These are phyloP conservation scores for Cylindricascospora bacillispora DNA, from an alignment of 1,139 yeast species.

Conservation along the genomic window DNA sequence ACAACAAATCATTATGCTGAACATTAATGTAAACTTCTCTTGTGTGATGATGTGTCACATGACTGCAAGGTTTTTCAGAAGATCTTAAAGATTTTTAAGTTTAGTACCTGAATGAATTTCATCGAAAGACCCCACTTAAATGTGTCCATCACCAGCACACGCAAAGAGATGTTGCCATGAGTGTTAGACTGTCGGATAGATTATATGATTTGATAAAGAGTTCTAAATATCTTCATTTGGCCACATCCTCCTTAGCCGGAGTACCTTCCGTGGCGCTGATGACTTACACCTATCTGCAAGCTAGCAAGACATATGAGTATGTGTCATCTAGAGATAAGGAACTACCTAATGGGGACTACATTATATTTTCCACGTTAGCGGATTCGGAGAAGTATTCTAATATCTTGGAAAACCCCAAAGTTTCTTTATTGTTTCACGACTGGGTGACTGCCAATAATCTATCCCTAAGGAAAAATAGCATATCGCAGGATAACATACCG, in stretches of 20 bases:
- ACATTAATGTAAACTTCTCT: too few relatives aligned
- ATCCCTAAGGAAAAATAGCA: slow-evolving; percentile 17
- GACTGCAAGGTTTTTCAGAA: too few relatives aligned
- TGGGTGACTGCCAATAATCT: slow-evolving; percentile 56
- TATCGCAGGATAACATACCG: slow-evolving; percentile 4
- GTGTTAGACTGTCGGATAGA: neutral
- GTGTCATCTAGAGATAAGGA: slow-evolving; percentile 6
- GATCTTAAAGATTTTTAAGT: too few relatives aligned
- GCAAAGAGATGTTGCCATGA: too few relatives aligned
- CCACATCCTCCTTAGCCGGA: slow-evolving; percentile 50
- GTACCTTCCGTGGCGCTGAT: slow-evolving; percentile 77
- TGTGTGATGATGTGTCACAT: too few relatives aligned
- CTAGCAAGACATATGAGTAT: neutral
- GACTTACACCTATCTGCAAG: slow-evolving; percentile 59
- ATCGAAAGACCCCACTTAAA: too few relatives aligned
- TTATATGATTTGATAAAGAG: slow-evolving; percentile 32
- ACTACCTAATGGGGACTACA: slow-evolving; percentile 27
- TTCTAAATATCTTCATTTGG: slow-evolving; percentile 67
- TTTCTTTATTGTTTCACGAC: slow-evolving; percentile 78
- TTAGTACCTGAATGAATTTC: too few relatives aligned
- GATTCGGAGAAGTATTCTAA: slow-evolving; percentile 61
- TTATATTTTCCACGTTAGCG: slow-evolving; percentile 58
- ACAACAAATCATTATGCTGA: too few relatives aligned
- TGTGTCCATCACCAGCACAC: too few relatives aligned
- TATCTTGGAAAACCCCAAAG: slow-evolving; percentile 54